Percentiles rank a stretch among this genome's conserved stretches.
Evolutionary conservation across 148 eudicot genomes (phyloP).

Genomic region (Rhododendron simsii): DNA sequence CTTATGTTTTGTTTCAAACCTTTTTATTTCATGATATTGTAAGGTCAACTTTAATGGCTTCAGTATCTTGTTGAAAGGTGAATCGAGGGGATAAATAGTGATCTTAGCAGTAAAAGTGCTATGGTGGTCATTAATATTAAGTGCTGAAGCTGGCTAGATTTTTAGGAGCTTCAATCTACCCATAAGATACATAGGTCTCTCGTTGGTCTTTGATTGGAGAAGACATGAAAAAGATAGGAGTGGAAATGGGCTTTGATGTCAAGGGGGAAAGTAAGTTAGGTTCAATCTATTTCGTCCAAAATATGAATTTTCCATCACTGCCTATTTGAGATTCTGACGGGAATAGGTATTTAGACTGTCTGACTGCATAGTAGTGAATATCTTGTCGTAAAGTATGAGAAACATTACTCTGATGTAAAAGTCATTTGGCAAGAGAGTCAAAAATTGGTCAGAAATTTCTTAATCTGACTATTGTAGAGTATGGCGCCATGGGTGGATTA

Average conservation of each 20-base stretch:
- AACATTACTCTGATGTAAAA: not conserved
- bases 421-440: not conserved
- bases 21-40: not conserved
- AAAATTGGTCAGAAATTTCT: not conserved
- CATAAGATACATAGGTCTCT: not conserved
- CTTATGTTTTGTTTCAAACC: not conserved
- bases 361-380: not conserved
- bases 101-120: not conserved
- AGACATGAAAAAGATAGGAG: too few species aligned
- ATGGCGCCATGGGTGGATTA: not conserved
- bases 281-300: not conserved
- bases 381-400: not conserved
- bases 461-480: not conserved
- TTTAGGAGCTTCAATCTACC: not conserved
- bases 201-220: not conserved
- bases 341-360: not conserved
- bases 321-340: not conserved
- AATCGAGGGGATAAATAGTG: not conserved
- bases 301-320: not conserved
- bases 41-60: not conserved
- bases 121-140: not conserved
- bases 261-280: not conserved
- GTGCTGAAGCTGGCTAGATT: not conserved
- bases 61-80: not conserved
- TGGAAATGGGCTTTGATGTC: not conserved